Evolutionary conservation across 106 monocot genomes (phyloP), one percentile per base, ranked within the genome.

Genomic region (Dendrobium officinale): DNA sequence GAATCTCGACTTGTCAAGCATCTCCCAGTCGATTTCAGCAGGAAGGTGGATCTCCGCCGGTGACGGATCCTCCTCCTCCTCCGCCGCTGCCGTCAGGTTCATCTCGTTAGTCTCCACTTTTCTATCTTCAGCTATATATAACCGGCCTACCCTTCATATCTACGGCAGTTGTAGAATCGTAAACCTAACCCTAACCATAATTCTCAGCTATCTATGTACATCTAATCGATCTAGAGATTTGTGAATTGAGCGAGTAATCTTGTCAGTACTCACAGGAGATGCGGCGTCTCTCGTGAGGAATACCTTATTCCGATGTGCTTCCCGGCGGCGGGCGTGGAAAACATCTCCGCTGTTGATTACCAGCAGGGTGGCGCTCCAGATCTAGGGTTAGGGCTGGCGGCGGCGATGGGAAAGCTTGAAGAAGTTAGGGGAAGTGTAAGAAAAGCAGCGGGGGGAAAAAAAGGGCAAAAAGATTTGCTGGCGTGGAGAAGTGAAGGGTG

Each of bases 11-110:
- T 91, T 91, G 86, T 91, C 91, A 9, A 91, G 85, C 84, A 85
- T 88, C 83, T 88, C 83, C 91, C 91, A 91, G 77, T 85, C 86
- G 42, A 91, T 82, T n/a, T 91, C 91, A 9, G 88, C 86, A 49
- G 88, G 91, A 4, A 91, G 64, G 22, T 80, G 83, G 72, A 90
- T 67, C 81, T 84, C 86, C 67, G 77, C n/a, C 75, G 81, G 55
- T 72, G 77, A 18, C 67, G 49, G 44, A n/a, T 68, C 55, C 43
- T 42, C 43, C 37, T 76, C 75, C 67, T 75, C 84, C n/a, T 31
- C 31, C 70, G 77, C 67, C 59, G 81, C 79, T 75, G 79, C 77
- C n/a, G 82, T 43, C 31, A 83, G 45, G 80, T 78, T 90, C 84
- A 87, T 85, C 47, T 82, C 75, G 77, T 77, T 79, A 61, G 37